Evolutionary conservation across 208 protist genomes (phyloP).

Genomic region (Crithidia bombi): DNA sequence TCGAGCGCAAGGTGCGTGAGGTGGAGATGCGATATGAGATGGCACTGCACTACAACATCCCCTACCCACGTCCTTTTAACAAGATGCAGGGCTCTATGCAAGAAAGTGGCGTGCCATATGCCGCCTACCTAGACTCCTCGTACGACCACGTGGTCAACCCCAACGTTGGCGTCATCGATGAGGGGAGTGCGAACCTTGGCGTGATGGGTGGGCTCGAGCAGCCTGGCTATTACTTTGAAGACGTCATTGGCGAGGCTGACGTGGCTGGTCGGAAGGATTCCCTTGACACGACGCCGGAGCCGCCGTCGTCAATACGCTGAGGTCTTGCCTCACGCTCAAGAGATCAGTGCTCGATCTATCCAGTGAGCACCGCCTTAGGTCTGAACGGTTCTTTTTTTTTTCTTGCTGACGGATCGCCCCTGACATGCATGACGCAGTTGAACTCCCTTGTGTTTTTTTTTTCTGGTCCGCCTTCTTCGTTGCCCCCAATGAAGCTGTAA

Average conservation of each 20-base stretch:
- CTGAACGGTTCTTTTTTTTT: slow-evolving; percentile 1
- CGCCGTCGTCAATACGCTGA: slow-evolving; percentile 34
- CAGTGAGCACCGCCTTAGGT: too few species aligned
- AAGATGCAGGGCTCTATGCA: slow-evolving; percentile 82
- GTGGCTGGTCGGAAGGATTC: slow-evolving; percentile 41
- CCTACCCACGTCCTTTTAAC: slow-evolving; percentile 84
- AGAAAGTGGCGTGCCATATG: slow-evolving; percentile 82
- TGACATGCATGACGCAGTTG: too few species aligned
- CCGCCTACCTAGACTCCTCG: slow-evolving; percentile 83
- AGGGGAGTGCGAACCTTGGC: slow-evolving; percentile 76
- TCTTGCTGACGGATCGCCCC: too few species aligned
- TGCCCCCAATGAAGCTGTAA: background rate
- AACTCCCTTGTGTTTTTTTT: slow-evolving; percentile 15
- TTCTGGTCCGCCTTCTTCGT: slow-evolving; percentile 21
- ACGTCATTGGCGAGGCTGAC: slow-evolving; percentile 48
- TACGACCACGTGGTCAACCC: slow-evolving; percentile 84
- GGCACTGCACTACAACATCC: slow-evolving; percentile 85
- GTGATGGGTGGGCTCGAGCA: slow-evolving; percentile 59
- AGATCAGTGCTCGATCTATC: background rate
- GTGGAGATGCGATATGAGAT: slow-evolving; percentile 91
- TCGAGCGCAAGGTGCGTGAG: slow-evolving; percentile 85
- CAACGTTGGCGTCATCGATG: slow-evolving; percentile 58
- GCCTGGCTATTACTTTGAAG: slow-evolving; percentile 56
- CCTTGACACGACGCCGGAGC: slow-evolving; percentile 48
- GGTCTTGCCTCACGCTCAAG: too few species aligned